These are phyloP conservation scores for Trichoderma pleuroti DNA, from an alignment of 2,329 filamentous ascomycete genomes.

Conservation along the genomic window DNA sequence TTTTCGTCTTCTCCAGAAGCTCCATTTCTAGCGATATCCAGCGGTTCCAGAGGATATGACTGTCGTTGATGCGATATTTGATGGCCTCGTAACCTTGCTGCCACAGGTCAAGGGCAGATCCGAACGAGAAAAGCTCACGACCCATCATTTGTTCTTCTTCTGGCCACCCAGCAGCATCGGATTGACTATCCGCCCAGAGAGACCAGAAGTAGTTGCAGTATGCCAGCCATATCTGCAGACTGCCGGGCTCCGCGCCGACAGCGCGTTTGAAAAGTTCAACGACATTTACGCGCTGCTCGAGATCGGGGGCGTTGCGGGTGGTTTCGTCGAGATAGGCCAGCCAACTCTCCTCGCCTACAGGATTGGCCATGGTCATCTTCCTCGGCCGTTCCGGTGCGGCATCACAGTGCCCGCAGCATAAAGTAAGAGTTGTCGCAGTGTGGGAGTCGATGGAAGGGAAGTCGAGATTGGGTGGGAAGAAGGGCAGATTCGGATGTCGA, in stretches of 20 bases:
- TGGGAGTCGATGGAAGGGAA: neutral
- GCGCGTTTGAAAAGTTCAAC: conserved; percentile 71
- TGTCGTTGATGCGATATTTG: conserved; percentile 71
- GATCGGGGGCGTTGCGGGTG: conserved; percentile 53
- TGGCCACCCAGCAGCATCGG: conserved; percentile 51
- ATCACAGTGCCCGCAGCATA: conserved; percentile 25
- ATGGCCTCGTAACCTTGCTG: conserved; percentile 68
- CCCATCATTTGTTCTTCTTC: conserved; percentile 67
- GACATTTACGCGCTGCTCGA: conserved; percentile 65
- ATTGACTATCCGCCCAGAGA: conserved; percentile 63
- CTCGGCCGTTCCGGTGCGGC: conserved; percentile 23
- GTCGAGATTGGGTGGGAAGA: neutral
- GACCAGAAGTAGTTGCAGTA: conserved; percentile 77
- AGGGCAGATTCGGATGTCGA: neutral
- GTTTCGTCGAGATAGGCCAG: conserved; percentile 73
- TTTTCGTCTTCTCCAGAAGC: conserved; percentile 56
- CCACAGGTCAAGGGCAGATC: conserved; percentile 65
- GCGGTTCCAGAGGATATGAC: conserved; percentile 74
- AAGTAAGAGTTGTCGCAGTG: neutral
- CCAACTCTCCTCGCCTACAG: conserved; percentile 75
- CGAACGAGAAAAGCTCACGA: conserved; percentile 67
- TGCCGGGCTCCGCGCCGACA: conserved; percentile 67
- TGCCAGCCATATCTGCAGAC: conserved; percentile 69
- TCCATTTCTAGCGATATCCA: conserved; percentile 71
- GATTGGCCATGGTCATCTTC: conserved; percentile 44